Evolutionary conservation across 1,284 basidiomycete genomes (phyloP).

Genomic region (Boletellus dicymbophilus): DNA sequence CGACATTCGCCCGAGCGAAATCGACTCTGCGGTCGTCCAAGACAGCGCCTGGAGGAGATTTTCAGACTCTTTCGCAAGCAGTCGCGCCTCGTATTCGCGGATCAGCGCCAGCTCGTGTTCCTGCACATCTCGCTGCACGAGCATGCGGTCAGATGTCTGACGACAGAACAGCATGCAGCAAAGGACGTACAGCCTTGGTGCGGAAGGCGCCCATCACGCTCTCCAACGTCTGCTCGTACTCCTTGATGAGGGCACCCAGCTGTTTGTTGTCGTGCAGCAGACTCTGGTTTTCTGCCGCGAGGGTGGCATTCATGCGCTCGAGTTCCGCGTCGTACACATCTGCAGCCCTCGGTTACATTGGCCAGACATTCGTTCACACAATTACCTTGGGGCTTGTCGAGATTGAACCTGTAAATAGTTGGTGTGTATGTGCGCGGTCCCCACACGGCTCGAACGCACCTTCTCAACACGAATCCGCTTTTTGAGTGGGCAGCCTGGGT

Average conservation of each 20-base stretch:
- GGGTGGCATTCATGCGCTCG: conserved; percentile 85
- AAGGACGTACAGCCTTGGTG: conserved; percentile 78
- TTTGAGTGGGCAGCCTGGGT: conserved; percentile 68
- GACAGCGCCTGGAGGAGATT: conserved; percentile 64
- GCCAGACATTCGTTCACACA: neutral
- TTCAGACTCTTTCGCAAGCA: conserved; percentile 78
- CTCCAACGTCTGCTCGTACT: conserved; percentile 97
- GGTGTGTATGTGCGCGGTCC: neutral
- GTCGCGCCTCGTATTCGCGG: conserved; percentile 86
- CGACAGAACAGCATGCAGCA: neutral
- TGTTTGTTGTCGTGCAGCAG: conserved; percentile 97
- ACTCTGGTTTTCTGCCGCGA: conserved; percentile 84
- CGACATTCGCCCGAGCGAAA: conserved; percentile 74
- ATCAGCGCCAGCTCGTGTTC: conserved; percentile 91
- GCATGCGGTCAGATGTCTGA: neutral
- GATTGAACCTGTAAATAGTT: conserved; percentile 65
- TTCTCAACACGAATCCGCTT: conserved; percentile 90
- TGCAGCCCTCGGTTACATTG: conserved; percentile 30
- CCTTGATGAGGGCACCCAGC: conserved; percentile 86
- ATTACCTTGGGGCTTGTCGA: conserved; percentile 87
- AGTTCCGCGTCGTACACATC: conserved; percentile 95
- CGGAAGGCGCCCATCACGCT: conserved; percentile 95
- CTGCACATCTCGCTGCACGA: conserved; percentile 84
- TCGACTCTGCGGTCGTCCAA: conserved; percentile 64
- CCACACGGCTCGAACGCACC: conserved; percentile 43